These are phyloP conservation scores for Adiantum capillusveneris DNA, from an alignment of 75 land plant genomes.

Conservation along the genomic window DNA sequence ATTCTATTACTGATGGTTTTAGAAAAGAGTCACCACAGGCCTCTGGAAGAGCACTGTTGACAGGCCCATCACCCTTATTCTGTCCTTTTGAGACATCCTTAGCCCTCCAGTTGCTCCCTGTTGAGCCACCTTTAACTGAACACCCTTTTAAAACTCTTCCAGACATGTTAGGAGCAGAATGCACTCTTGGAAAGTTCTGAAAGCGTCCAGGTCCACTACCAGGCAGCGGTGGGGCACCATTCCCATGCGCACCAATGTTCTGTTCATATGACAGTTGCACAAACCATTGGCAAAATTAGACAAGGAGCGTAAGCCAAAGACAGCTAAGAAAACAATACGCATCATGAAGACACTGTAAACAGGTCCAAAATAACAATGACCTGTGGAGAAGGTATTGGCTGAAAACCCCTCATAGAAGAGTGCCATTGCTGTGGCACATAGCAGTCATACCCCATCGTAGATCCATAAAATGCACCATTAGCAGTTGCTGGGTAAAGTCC, in stretches of 20 bases:
- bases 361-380: not conserved
- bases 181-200: not conserved
- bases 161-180: conserved; percentile 1
- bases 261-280: not conserved
- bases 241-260: not conserved
- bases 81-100: not conserved
- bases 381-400: not conserved
- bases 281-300: not conserved
- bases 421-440: not conserved
- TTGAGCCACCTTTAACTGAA: not conserved
- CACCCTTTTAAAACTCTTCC: not conserved
- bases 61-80: not conserved
- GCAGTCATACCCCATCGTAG: conserved; percentile 11
- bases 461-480: conserved; percentile 15
- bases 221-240: not conserved
- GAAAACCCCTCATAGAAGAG: not conserved
- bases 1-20: conserved; percentile 23
- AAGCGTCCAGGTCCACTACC: not conserved
- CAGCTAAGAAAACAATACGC: not conserved
- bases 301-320: no score
- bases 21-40: conserved; percentile 17
- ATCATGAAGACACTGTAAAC: not conserved
- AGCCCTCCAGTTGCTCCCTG: conserved; percentile 2
- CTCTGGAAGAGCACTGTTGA: not conserved
- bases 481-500: conserved; percentile 14